Base-by-base conservation (phyloP, 2,329 filamentous ascomycete species). In the Furcasterigmium furcatum region DNA sequence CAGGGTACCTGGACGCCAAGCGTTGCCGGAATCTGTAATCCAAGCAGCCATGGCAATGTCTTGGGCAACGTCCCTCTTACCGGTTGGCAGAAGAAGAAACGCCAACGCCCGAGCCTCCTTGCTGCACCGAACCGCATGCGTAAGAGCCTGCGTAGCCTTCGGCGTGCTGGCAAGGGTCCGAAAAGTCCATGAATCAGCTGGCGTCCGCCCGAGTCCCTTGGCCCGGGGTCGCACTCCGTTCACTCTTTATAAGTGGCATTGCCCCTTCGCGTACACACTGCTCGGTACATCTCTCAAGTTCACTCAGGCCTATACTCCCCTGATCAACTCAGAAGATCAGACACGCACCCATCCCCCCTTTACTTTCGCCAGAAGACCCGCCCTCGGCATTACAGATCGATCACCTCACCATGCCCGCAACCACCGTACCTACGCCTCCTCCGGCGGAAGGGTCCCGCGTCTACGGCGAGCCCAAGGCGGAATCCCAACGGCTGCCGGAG, bases 391-490 rank as follows among this genome's bases (percentile, higher is more conserved):
- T 27, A 7, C 7, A 27, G 24, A n/a, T n/a, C n/a, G n/a, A n/a
- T 36, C 18, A 34, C n/a, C n/a, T 18, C 16, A 46, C 2, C 16
- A 50, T 47, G 34, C 34, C 48, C 8, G 20, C 38, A 18, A 24
- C 27, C 10, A 43, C n/a, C 3, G 20, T 43, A 42, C 4, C 34
- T 12, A 38, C 48, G 3, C 24, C 34, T 6, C 38, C 43, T 8
- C 39, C 36, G 5, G 14, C 22, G 7, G 43, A 40, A 25, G 4
- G 9, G 14, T 19, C 38, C 3, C 20, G 14, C 20, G 35, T 22
- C 13, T 46, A 41, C 10, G 50, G 48, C 6, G 29, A 41, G 6
- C 43, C 50, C 40, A 52, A 52, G 21, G 43, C 48, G 3, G 6
- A 19, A 10, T 32, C 39, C 14, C 12, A 42, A 7, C 30, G 48